These are phyloP conservation scores for Trichoderma oligosporum DNA, from an alignment of 2,329 filamentous ascomycete genomes.

Conservation along the genomic window DNA sequence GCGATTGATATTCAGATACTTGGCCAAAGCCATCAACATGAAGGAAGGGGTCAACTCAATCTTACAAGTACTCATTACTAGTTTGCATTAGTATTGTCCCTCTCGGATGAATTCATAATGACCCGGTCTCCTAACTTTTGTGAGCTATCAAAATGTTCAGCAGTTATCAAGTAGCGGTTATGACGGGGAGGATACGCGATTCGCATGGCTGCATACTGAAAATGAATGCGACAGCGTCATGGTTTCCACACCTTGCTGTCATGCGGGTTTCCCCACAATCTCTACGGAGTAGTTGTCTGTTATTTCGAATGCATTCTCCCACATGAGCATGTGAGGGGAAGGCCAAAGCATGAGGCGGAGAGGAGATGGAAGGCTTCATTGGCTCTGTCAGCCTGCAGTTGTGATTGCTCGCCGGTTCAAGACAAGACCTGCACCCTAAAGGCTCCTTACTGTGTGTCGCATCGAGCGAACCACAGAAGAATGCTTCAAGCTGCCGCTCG, in stretches of 20 bases:
- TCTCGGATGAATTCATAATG: background rate
- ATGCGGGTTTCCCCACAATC: constrained; percentile 17
- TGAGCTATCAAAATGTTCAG: background rate
- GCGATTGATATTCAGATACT: background rate
- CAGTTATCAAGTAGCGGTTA: background rate
- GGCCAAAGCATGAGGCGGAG: constrained; percentile 4
- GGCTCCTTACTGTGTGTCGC: background rate
- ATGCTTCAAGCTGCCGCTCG: too few relatives aligned
- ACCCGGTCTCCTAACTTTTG: background rate
- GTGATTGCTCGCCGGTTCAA: background rate
- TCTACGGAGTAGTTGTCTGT: constrained; percentile 5
- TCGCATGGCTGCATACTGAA: constrained; percentile 1
- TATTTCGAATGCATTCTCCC: constrained; percentile 7
- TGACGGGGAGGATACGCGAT: constrained; percentile 12
- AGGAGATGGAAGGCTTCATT: background rate
- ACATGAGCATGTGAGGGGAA: constrained; percentile 12
- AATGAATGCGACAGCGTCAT: background rate
- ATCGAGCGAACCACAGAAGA: too few relatives aligned
- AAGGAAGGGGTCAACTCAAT: constrained; percentile 3
- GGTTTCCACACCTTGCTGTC: background rate
- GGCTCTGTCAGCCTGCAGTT: background rate
- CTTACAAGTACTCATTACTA: too few relatives aligned
- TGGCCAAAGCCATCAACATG: background rate
- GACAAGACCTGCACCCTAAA: background rate
- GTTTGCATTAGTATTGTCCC: too few relatives aligned